Base-by-base conservation (phyloP, 1,284 basidiomycete species). In the Inonotus obliquus region DNA sequence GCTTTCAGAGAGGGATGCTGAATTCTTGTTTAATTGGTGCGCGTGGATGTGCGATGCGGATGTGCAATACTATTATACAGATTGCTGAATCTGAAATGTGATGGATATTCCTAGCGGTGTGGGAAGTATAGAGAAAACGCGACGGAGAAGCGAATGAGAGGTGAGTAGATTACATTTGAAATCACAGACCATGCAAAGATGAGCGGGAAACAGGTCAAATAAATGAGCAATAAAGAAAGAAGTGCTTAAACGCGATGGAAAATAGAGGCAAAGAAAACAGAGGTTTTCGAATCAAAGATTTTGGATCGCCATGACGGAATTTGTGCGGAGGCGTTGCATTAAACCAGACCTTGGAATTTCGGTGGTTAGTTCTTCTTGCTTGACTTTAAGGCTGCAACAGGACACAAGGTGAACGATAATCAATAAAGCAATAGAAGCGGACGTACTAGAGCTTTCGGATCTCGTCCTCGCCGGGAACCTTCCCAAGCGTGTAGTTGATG, bases 391-490 rank as follows among this genome's bases (percentile, higher is more conserved):
- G 35, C 47, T 49, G 25, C 23, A 29, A 13, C 5, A 53, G 35
- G 23, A 4, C 14, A 44, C 29, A 23, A 59, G 35, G 35, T 37
- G 37, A 19, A 10, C 19, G 14, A 4, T 2, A 52, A 45, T 6
- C 39, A 6, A 4, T n/a, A 19, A 37, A 14, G 39, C 7, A 32
- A 32, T 9, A 9, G 29, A 17, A 35, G 7, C 14, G 25, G 6
- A 61, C 60, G 21, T 35, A 61, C 60, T 56, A 52, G 17, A 19
- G 21, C 7, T 27, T 35, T 17, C 57, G 29, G 13, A 57, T 45
- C 4, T 57, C 54, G 17, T 57, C 21, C 48, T 52, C 44, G 2
- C 9, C 47, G n/a, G 54, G 54, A 19, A 57, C 25, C 37, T 29
- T 11, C 35, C 19, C 19, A 17, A 57, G 27, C 1, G 21, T 39